Percentiles rank a stretch among this genome's conserved stretches.
These are phyloP conservation scores for Tephrocybe sp. DNA, from an alignment of 768 basidiomycete species.

Conservation along the genomic window DNA sequence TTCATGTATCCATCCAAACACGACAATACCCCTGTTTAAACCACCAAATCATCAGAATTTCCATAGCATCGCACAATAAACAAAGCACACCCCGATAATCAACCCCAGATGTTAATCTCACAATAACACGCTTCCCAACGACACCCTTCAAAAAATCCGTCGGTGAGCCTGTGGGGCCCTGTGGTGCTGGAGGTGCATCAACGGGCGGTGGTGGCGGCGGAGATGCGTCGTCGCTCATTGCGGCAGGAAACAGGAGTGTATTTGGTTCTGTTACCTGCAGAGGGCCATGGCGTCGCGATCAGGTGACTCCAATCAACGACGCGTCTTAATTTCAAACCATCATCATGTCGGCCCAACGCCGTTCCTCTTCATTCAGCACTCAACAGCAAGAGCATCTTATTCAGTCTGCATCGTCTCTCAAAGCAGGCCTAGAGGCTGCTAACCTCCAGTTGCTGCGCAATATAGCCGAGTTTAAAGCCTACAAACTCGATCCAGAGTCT, in stretches of 20 bases:
- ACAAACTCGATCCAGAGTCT: constrained; percentile 30
- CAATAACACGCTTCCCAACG: constrained; percentile 94
- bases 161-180: constrained; percentile 67
- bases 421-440: constrained; percentile 30
- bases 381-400: constrained; percentile 33
- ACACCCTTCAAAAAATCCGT: constrained; percentile 94
- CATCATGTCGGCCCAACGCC: constrained; percentile 2
- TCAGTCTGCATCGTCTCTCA: constrained; percentile 30
- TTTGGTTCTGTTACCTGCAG: background rate
- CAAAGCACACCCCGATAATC: constrained; percentile 78
- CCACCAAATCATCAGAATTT: background rate
- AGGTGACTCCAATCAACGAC: background rate
- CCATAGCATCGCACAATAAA: background rate
- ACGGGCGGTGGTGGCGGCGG: constrained; percentile 31
- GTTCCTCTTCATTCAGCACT: constrained; percentile 15
- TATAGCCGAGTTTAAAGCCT: constrained; percentile 32
- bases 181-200: constrained; percentile 49
- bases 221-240: constrained; percentile 19
- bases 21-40: constrained; percentile 72
- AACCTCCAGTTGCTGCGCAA: constrained; percentile 37
- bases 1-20: constrained; percentile 99
- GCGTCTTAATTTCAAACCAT: constrained; percentile 4
- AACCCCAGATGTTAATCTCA: constrained; percentile 86
- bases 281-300: no score
- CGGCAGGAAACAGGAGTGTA: background rate